Evolutionary conservation across 148 eudicot species (phyloP).

Genomic region (Arctostaphylos glauca): DNA sequence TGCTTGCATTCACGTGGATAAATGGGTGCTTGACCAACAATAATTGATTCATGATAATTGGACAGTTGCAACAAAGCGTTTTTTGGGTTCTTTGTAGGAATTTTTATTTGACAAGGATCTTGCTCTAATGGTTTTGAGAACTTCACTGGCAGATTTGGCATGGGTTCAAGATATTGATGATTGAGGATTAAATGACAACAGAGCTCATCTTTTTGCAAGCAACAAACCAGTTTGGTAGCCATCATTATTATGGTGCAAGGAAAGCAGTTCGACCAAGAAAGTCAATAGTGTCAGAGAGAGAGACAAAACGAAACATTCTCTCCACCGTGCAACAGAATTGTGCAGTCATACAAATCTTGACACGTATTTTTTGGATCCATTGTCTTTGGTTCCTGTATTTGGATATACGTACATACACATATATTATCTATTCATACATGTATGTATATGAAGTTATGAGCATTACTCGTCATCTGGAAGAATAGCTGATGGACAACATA

Average conservation of each 20-base stretch:
- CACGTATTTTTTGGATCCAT: constrained; percentile 6
- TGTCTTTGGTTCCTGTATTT: not conserved
- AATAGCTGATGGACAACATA: not conserved
- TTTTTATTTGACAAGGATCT: not conserved
- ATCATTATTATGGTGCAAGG: not conserved
- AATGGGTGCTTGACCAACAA: not conserved
- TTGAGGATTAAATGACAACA: constrained; percentile 21
- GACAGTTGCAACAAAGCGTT: not conserved
- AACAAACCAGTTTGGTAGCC: constrained; percentile 3
- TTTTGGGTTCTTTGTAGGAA: not conserved
- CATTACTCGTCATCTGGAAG: not conserved
- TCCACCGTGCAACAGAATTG: not conserved
- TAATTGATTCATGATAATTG: not conserved
- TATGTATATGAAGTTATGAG: not conserved
- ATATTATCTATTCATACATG: not conserved
- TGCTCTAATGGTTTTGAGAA: not conserved
- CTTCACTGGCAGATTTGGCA: constrained; percentile 56
- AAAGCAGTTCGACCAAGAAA: not conserved
- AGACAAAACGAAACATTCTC: not conserved
- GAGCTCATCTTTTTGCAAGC: constrained; percentile 1
- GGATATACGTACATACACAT: not conserved
- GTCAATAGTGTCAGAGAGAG: not conserved
- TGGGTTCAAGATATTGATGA: constrained; percentile 85
- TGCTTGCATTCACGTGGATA: not conserved
- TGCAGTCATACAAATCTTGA: constrained; percentile 10